Evolutionary conservation across 805 yeast genomes (phyloP).

Genomic region (Myxozyma neglecta): DNA sequence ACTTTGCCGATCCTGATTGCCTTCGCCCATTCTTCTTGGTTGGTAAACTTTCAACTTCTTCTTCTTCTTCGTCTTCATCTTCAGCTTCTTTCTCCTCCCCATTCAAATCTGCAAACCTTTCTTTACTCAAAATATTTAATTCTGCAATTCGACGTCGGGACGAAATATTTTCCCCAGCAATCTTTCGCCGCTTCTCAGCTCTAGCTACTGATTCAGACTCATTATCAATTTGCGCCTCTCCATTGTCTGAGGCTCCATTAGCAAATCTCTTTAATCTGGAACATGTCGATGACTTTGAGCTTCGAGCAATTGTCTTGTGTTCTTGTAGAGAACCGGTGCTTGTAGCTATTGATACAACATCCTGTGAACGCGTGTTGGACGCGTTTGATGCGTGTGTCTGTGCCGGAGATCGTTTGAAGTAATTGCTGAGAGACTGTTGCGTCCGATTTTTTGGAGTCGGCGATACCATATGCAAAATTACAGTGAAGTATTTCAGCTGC

Average conservation of each 20-base stretch:
- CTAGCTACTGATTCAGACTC: neutral
- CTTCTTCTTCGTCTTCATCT: neutral
- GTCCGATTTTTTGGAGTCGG: neutral
- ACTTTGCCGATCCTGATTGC: neutral
- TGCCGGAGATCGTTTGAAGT: neutral
- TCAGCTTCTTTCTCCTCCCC: neutral
- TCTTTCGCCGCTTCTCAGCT: slow-evolving; percentile 6
- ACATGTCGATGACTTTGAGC: neutral
- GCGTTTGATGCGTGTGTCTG: neutral
- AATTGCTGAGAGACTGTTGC: neutral
- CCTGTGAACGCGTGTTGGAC: neutral
- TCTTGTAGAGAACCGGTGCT: neutral
- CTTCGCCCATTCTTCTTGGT: neutral
- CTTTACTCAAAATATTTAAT: neutral
- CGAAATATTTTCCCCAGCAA: slow-evolving; percentile 4
- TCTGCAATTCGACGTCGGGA: neutral
- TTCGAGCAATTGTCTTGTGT: neutral
- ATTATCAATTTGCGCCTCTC: neutral
- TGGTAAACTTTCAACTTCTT: neutral
- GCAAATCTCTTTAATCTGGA: slow-evolving; percentile 2
- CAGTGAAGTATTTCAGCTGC: too few relatives aligned
- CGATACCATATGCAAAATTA: neutral
- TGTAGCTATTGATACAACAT: neutral
- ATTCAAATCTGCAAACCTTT: neutral
- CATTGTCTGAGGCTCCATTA: neutral